phyloP scores from a whole-genome alignment of 345 rosid genomes.

The Xanthoceras sorbifolium region DNA sequence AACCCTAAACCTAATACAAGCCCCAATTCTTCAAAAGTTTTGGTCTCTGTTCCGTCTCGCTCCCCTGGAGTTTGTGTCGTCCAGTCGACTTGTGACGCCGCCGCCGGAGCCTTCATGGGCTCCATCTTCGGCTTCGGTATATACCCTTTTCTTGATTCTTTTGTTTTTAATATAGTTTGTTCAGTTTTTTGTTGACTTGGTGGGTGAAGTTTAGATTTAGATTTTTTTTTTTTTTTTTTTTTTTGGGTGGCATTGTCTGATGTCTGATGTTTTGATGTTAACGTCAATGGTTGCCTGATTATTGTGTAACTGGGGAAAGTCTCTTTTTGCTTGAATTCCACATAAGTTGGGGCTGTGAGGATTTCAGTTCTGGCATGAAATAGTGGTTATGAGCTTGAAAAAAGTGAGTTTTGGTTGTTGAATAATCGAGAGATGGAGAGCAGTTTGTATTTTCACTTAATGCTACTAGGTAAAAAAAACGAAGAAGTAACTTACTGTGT shows the following conservation, averaged over 20 bases:
- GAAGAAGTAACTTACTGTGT: no score
- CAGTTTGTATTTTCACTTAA: not conserved
- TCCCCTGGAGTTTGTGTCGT: conserved; percentile 69
- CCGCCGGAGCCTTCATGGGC: conserved; percentile 90
- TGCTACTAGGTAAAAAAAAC: no score
- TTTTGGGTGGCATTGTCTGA: not conserved
- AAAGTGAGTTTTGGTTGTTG: not conserved
- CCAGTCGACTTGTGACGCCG: conserved; percentile 74
- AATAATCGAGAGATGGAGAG: not conserved
- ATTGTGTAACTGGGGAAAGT: not conserved
- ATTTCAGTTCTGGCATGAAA: not conserved
- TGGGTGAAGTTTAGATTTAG: not conserved
- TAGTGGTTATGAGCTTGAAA: not conserved
- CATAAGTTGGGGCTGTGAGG: not conserved
- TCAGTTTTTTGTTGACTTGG: not conserved
- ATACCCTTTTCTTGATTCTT: not conserved
- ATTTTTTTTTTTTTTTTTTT: no score
- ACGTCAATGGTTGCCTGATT: not conserved
- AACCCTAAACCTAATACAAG: conserved; percentile 31
- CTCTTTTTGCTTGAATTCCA: not conserved
- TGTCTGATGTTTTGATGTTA: not conserved
- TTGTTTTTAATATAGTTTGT: not conserved
- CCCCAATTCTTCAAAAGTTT: conserved; percentile 40
- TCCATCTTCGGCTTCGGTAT: conserved; percentile 83
- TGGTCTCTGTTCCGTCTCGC: conserved; percentile 37